phyloP scores from a whole-genome alignment of 352 stramenopile species.

The Globisporangium nunn region DNA sequence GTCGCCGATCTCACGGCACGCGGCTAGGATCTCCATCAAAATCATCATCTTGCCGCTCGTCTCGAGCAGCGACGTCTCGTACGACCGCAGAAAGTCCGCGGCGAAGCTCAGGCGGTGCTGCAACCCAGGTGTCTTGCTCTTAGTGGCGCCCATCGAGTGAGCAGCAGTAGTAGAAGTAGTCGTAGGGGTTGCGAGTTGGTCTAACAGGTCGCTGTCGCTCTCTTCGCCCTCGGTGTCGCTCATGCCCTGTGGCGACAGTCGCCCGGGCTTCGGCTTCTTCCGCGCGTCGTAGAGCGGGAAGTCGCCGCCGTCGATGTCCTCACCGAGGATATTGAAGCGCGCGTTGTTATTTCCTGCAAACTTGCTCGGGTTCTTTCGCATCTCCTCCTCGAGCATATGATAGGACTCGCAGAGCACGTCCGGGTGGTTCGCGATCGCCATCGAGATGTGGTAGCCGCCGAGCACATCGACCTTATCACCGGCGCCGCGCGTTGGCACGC shows the following conservation, averaged over 20 bases:
- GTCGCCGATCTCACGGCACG: constrained; percentile 65
- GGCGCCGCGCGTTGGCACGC: constrained; percentile 42
- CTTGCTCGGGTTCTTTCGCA: constrained; percentile 23
- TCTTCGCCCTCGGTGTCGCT: constrained; percentile 18
- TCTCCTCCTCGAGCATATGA: constrained; percentile 47
- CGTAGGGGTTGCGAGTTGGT: constrained; percentile 15
- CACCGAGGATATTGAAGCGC: constrained; percentile 24
- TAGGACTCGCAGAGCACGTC: constrained; percentile 75
- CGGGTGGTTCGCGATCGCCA: constrained; percentile 86
- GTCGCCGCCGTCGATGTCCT: constrained; percentile 52
- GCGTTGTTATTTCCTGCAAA: constrained; percentile 26
- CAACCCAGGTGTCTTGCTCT: neutral
- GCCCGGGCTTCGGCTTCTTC: neutral
- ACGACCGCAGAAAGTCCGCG: constrained; percentile 46
- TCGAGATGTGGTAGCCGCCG: constrained; percentile 79
- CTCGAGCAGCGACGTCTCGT: constrained; percentile 44
- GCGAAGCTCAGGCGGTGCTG: constrained; percentile 72
- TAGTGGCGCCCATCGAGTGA: too few species aligned
- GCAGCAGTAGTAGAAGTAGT: too few species aligned
- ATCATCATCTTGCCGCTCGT: constrained; percentile 86
- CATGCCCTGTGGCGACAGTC: neutral
- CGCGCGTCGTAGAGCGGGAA: constrained; percentile 22
- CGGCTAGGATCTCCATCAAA: constrained; percentile 68
- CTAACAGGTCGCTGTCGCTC: constrained; percentile 37
- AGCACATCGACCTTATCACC: constrained; percentile 66